Evolutionary conservation across 2,329 filamentous ascomycete genomes (phyloP), one percentile per base, ranked within the genome.

Genomic region (Didymella sp.): DNA sequence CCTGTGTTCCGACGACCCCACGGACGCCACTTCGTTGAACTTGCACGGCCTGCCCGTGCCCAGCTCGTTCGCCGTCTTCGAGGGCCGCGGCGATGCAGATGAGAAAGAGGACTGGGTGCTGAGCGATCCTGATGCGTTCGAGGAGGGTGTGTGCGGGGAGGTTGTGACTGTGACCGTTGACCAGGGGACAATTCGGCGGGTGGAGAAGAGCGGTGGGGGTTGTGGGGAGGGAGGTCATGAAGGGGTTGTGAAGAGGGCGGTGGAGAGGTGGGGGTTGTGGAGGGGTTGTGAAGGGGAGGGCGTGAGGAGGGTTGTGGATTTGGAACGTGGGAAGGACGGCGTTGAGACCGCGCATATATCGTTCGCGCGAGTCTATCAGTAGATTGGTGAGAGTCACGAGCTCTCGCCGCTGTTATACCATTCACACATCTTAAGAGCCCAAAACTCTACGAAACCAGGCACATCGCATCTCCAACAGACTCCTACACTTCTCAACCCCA

Each of bases 121-220:
- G 55, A 86, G 90, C 6, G 95, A 99, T 78, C 92, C 92, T 2
- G 95, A 99, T 78, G 85, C 87, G 21, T 89, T 96, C 66, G 95
- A 99, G 79, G 95, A 98, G 79, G 85, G 84, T 8, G 78, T 96
- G 40, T 96, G 92, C 72, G 82, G 87, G 59, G 95, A 99, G 81
- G 84, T 78, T n/a, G 80, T 95, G n/a, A 93, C 88, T 2, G 79
- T 96, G 30, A 87, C 95, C 45, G 85, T 96, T n/a, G 89, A 94
- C 72, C 92, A 92, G 21, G 91, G 90, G 19, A 84, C 85, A 13
- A 79, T 87, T 7, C 48, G 79, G 91, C 48, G 89, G 86, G 60
- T 98, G 59, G 91, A 95, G 68, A 98, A 96, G 81, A 86, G 84
- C 62, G 95, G 95, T 11, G 95, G 94, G 85, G 9, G 80, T 87